A percentile compares a stretch with the other conserved stretches of the same genome.
Evolutionary conservation across 805 yeast species (phyloP).

Genomic region (Starmerella vaccinii): DNA sequence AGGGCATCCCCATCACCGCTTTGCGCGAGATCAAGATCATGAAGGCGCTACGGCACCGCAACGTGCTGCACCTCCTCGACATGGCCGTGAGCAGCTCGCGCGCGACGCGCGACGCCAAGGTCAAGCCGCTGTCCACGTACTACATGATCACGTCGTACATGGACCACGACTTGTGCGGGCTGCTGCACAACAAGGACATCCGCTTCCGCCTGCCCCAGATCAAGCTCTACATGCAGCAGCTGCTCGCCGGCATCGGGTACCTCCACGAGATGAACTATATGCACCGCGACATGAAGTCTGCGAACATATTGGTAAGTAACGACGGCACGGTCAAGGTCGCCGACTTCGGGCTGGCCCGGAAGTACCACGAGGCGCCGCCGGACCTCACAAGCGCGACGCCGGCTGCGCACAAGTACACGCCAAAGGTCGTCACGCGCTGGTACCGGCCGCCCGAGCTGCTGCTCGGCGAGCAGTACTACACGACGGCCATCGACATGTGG

Average conservation of each 20-base stretch:
- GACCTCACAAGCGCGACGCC: conserved; percentile 38
- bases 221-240: conserved; percentile 71
- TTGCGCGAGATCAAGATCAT: conserved; percentile 80
- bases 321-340: conserved; percentile 78
- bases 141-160: conserved; percentile 89
- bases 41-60: conserved; percentile 55
- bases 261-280: conserved; percentile 52
- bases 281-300: conserved; percentile 93
- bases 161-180: conserved; percentile 84
- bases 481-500: conserved; percentile 96
- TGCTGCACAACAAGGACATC: conserved; percentile 69
- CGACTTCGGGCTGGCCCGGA: conserved; percentile 88
- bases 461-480: conserved; percentile 73
- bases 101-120: conserved; percentile 8
- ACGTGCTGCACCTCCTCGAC: conserved; percentile 68
- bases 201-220: conserved; percentile 53
- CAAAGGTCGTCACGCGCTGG: conserved; percentile 93
- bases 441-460: conserved; percentile 92
- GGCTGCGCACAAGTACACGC: conserved; percentile 39
- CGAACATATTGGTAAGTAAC: conserved; percentile 75
- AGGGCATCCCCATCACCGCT: conserved; percentile 85
- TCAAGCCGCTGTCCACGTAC: conserved; percentile 36
- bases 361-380: conserved; percentile 55
- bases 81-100: conserved; percentile 44
- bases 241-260: conserved; percentile 69